Conservation (phyloP, 129 eudicot species). For the Chrysanthemum seticuspe region DNA sequence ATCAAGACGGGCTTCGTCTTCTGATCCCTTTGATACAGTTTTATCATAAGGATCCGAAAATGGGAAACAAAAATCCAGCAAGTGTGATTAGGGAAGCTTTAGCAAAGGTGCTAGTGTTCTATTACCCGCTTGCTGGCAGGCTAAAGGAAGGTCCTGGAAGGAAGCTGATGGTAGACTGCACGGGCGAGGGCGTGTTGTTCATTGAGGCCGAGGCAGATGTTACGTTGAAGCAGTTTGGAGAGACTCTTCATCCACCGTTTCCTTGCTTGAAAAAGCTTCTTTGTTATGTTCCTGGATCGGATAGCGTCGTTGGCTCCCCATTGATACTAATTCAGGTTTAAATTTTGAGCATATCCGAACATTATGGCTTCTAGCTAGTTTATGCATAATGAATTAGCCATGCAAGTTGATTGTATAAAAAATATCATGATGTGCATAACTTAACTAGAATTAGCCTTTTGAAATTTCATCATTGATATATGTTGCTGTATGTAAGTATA, state of each 20-base stretch:
- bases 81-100: constrained; percentile 25
- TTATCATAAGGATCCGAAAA: constrained; percentile 17
- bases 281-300: constrained; percentile 35
- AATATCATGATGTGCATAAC: too few relatives aligned
- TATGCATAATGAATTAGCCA: too few relatives aligned
- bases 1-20: constrained; percentile 11
- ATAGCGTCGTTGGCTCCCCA: constrained; percentile 15
- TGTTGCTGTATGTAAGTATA: too few relatives aligned
- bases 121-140: constrained; percentile 30
- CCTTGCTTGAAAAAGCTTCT: constrained; percentile 52
- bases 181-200: constrained; percentile 33
- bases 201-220: constrained; percentile 35
- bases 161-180: constrained; percentile 36
- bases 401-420: too few relatives aligned
- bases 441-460: too few relatives aligned
- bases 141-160: constrained; percentile 41
- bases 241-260: constrained; percentile 21
- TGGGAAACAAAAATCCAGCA: constrained; percentile 24
- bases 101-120: constrained; percentile 24
- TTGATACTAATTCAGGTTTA: constrained; percentile 24
- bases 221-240: constrained; percentile 20
- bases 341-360: neutral
- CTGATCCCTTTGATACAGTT: constrained; percentile 3
- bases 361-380: too few relatives aligned
- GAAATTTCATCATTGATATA: too few relatives aligned